Evolutionary conservation across 78 protist genomes (phyloP).

Genomic region (Dictyostelium firmibasis): DNA sequence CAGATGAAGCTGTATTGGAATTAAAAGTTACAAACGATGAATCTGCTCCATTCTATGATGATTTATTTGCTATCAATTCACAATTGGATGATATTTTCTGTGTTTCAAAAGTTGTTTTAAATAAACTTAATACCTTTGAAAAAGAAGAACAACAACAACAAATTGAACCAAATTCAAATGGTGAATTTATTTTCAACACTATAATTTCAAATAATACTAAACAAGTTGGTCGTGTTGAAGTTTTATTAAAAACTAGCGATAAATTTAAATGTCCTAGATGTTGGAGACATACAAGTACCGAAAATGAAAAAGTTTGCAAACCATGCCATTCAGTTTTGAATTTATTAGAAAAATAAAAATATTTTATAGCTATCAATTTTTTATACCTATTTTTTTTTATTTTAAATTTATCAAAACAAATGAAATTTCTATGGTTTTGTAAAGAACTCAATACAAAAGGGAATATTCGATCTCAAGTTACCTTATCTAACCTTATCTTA

Average conservation of each 20-base stretch:
- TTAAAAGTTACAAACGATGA: not conserved
- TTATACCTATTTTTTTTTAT: too few species aligned
- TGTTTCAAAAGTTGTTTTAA: constrained; percentile 25
- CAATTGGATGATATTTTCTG: constrained; percentile 68
- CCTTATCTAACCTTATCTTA: too few species aligned
- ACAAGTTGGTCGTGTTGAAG: not conserved
- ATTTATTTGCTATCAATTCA: not conserved
- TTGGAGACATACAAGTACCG: constrained; percentile 49
- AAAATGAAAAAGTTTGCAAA: not conserved
- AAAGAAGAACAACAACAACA: not conserved
- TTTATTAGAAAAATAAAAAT: not conserved
- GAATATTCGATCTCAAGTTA: too few species aligned
- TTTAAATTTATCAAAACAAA: too few species aligned
- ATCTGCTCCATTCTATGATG: not conserved
- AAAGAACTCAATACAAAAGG: too few species aligned
- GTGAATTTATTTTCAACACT: not conserved
- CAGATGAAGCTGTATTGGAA: constrained; percentile 58
- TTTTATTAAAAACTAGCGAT: not conserved
- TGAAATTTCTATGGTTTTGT: too few species aligned
- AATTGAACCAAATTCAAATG: not conserved
- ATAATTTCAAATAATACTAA: not conserved
- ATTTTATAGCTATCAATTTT: too few species aligned
- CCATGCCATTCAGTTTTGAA: not conserved
- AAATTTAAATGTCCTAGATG: constrained; percentile 68
- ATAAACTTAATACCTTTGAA: not conserved